A percentile compares a stretch with the other conserved stretches of the same genome.
These are phyloP conservation scores for Vickermania ingenoplastis DNA, from an alignment of 208 protist species.

Conservation along the genomic window DNA sequence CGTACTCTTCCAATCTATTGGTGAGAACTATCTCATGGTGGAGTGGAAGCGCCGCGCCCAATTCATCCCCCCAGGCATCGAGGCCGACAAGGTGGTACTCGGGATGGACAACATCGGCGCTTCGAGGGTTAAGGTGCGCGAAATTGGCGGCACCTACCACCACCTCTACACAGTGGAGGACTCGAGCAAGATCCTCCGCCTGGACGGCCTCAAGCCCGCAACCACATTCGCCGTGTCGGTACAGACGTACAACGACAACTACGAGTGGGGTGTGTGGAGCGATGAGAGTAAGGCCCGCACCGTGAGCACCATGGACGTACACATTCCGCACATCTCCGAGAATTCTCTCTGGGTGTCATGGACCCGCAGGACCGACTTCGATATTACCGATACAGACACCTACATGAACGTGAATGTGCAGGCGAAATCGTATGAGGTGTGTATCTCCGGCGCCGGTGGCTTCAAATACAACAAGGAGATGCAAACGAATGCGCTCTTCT, in stretches of 20 bases:
- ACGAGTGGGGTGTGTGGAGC: conserved; percentile 86
- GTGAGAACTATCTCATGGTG: conserved; percentile 71
- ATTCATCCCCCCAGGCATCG: conserved; percentile 47
- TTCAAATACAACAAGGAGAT: conserved; percentile 75
- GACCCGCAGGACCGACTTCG: conserved; percentile 55
- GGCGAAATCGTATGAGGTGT: conserved; percentile 69
- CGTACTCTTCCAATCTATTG: conserved; percentile 73
- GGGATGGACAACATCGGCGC: conserved; percentile 67
- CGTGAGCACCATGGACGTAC: conserved; percentile 75
- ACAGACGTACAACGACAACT: conserved; percentile 88
- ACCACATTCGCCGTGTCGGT: conserved; percentile 82
- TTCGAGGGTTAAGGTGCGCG: conserved; percentile 76
- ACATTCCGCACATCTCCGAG: conserved; percentile 81
- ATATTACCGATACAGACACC: conserved; percentile 51
- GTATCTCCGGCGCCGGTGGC: conserved; percentile 57
- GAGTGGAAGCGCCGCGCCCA: conserved; percentile 74
- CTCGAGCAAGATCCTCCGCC: conserved; percentile 39
- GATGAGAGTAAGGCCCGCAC: conserved; percentile 82
- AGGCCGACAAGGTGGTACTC: conserved; percentile 34
- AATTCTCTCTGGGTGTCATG: conserved; percentile 83
- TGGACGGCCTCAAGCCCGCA: conserved; percentile 63
- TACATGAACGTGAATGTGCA: conserved; percentile 73
- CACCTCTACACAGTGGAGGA: conserved; percentile 61
- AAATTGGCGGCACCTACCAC: conserved; percentile 51
- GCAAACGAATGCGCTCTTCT: conserved; percentile 66